Evolutionary conservation across 768 basidiomycete species (phyloP).

Genomic region (Boletus reticulatus): DNA sequence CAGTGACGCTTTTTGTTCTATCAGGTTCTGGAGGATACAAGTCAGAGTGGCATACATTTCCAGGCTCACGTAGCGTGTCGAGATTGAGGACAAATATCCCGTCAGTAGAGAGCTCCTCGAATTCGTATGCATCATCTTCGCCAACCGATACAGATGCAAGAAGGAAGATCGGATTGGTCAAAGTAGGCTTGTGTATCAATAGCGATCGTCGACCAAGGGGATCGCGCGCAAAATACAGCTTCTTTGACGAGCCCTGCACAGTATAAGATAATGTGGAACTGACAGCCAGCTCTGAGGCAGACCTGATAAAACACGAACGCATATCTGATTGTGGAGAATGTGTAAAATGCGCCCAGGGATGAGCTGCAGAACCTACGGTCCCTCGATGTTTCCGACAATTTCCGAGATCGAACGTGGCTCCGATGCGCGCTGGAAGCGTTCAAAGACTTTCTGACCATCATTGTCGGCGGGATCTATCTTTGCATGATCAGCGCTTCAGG

Average conservation of each 20-base stretch:
- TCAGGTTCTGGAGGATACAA: not conserved
- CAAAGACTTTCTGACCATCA: slow-evolving; percentile 61
- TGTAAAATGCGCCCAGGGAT: not conserved
- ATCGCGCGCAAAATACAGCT: slow-evolving; percentile 75
- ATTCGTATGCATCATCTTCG: slow-evolving; percentile 38
- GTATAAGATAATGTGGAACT: not conserved
- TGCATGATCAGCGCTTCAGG: slow-evolving; percentile 15
- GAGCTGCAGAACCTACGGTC: slow-evolving; percentile 59
- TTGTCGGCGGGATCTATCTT: slow-evolving; percentile 66
- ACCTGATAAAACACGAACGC: slow-evolving; percentile 82
- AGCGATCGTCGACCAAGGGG: slow-evolving; percentile 87
- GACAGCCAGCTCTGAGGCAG: slow-evolving; percentile 18
- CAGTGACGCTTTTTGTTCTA: not conserved
- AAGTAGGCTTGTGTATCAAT: slow-evolving; percentile 60
- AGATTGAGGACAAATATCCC: slow-evolving; percentile 56
- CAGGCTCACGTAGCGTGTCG: slow-evolving; percentile 13
- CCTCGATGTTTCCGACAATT: slow-evolving; percentile 65
- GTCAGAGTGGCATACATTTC: slow-evolving; percentile 24
- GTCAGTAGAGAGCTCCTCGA: slow-evolving; percentile 63
- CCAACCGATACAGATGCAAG: slow-evolving; percentile 68
- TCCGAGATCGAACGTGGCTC: slow-evolving; percentile 43
- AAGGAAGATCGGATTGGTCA: slow-evolving; percentile 49
- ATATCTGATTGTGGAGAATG: slow-evolving; percentile 46
- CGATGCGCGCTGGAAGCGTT: slow-evolving; percentile 21
- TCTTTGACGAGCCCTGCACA: slow-evolving; percentile 40